Conservation (phyloP, 1,139 yeast species). For the Nakaseomyces kungkrabaensis region DNA sequence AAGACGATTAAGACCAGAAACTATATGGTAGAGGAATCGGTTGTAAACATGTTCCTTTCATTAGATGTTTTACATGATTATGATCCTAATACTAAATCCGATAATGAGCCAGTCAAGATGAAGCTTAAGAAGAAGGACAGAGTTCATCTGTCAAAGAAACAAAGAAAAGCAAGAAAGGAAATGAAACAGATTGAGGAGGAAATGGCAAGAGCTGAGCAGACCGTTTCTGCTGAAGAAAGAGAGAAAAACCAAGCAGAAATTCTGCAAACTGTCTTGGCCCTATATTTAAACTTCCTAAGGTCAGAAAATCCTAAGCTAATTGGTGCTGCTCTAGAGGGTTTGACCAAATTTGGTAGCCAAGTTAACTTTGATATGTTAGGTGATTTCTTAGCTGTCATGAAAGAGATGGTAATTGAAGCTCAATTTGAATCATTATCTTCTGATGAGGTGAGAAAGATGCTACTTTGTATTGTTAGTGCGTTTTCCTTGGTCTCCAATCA, state of each 20-base stretch:
- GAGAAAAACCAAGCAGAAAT: slow-evolving; percentile 80
- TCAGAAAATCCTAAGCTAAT: slow-evolving; percentile 55
- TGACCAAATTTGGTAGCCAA: slow-evolving; percentile 83
- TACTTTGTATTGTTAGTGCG: slow-evolving; percentile 81
- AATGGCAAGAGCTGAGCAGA: slow-evolving; percentile 75
- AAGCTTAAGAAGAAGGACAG: slow-evolving; percentile 76
- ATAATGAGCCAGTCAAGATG: slow-evolving; percentile 35
- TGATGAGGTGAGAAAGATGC: slow-evolving; percentile 49
- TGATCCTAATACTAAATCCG: slow-evolving; percentile 48
- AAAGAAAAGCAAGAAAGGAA: slow-evolving; percentile 79
- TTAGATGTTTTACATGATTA: slow-evolving; percentile 71
- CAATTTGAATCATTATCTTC: slow-evolving; percentile 35
- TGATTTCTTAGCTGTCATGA: slow-evolving; percentile 77
- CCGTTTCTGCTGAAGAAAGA: slow-evolving; percentile 78
- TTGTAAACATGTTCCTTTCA: slow-evolving; percentile 62
- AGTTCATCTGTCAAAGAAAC: slow-evolving; percentile 79
- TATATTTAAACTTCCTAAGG: slow-evolving; percentile 70
- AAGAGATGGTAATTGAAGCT: slow-evolving; percentile 62
- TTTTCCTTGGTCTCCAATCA: slow-evolving; percentile 78
- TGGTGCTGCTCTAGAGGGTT: slow-evolving; percentile 84
- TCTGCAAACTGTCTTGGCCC: slow-evolving; percentile 56
- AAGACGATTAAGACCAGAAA: slow-evolving; percentile 67
- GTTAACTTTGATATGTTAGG: slow-evolving; percentile 88
- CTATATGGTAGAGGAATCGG: slow-evolving; percentile 76
- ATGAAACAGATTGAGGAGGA: slow-evolving; percentile 82